phyloP scores from a whole-genome alignment of 1,284 basidiomycete species.

The Grifola frondosa region DNA sequence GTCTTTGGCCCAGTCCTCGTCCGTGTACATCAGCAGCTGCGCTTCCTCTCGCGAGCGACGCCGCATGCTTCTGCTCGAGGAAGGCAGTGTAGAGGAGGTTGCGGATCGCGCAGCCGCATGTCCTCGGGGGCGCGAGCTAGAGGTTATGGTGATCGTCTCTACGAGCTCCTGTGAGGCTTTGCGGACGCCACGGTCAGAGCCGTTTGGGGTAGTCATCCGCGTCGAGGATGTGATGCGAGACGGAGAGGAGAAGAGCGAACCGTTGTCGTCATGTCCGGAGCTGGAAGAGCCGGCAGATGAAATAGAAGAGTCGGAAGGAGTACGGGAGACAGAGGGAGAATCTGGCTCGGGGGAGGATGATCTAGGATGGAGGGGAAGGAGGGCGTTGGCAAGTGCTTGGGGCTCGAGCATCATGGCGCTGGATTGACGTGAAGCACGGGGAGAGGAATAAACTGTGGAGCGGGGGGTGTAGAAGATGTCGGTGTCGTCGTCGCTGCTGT shows the following conservation, averaged over 20 bases:
- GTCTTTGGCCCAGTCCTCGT: slow-evolving; percentile 63
- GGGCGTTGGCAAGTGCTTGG: slow-evolving; percentile 27
- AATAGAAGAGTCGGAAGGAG: slow-evolving; percentile 31
- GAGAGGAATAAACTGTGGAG: slow-evolving; percentile 45
- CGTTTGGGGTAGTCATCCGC: slow-evolving; percentile 24
- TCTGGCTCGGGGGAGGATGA: slow-evolving; percentile 14
- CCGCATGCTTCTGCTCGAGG: slow-evolving; percentile 17
- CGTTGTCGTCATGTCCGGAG: slow-evolving; percentile 28
- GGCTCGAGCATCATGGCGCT: slow-evolving; percentile 37
- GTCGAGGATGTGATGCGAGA: slow-evolving; percentile 27
- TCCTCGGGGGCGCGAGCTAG: slow-evolving; percentile 18
- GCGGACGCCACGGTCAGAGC: slow-evolving; percentile 23
- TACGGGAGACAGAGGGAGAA: slow-evolving; percentile 20
- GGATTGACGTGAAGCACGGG: slow-evolving; percentile 36
- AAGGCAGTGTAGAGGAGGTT: slow-evolving; percentile 10
- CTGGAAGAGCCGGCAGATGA: slow-evolving; percentile 39
- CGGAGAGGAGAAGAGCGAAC: slow-evolving; percentile 31
- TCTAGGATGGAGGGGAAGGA: slow-evolving; percentile 22
- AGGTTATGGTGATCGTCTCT: slow-evolving; percentile 27
- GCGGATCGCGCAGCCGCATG: slow-evolving; percentile 14
- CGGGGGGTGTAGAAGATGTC: slow-evolving; percentile 51
- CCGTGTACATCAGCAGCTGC: slow-evolving; percentile 36
- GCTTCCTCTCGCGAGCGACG: slow-evolving; percentile 33
- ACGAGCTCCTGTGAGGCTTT: slow-evolving; percentile 9
- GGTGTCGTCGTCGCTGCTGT: slow-evolving; percentile 38